phyloP scores from a whole-genome alignment of 257 asterid genomes.

The Petunia secreta region DNA sequence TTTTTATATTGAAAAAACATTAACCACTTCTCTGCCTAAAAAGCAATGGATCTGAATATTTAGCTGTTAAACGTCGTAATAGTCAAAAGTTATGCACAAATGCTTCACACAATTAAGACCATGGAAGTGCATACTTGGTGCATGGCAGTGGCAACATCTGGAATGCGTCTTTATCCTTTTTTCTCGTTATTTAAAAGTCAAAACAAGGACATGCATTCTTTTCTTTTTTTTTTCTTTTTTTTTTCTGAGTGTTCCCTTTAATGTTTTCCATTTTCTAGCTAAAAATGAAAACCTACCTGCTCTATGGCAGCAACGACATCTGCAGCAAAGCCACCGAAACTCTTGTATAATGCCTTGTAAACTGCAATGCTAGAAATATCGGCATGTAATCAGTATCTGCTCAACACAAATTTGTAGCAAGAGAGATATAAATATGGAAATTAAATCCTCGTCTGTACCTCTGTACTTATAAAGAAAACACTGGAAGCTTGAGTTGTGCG shows the following conservation, averaged over 20 bases:
- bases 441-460: background rate
- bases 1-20: too few relatives aligned
- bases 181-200: constrained; percentile 3
- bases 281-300: constrained; percentile 55
- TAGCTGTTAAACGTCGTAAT: too few relatives aligned
- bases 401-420: background rate
- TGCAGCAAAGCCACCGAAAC: constrained; percentile 99
- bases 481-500: constrained; percentile 13
- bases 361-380: constrained; percentile 69
- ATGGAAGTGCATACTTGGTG: too few relatives aligned
- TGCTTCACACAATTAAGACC: too few relatives aligned
- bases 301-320: constrained; percentile 99
- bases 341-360: constrained; percentile 95
- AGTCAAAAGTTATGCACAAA: too few relatives aligned
- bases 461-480: background rate
- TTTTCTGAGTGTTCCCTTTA: background rate
- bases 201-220: constrained; percentile 4
- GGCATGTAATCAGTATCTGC: constrained; percentile 15
- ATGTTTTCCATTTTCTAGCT: constrained; percentile 12
- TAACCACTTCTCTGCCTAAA: too few relatives aligned
- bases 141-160: background rate
- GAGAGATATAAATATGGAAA: background rate
- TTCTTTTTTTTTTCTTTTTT: background rate
- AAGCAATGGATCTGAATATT: too few relatives aligned
- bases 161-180: background rate